Base-by-base conservation (phyloP, 768 basidiomycete species). In the Lactarius pseudohatsudake region DNA sequence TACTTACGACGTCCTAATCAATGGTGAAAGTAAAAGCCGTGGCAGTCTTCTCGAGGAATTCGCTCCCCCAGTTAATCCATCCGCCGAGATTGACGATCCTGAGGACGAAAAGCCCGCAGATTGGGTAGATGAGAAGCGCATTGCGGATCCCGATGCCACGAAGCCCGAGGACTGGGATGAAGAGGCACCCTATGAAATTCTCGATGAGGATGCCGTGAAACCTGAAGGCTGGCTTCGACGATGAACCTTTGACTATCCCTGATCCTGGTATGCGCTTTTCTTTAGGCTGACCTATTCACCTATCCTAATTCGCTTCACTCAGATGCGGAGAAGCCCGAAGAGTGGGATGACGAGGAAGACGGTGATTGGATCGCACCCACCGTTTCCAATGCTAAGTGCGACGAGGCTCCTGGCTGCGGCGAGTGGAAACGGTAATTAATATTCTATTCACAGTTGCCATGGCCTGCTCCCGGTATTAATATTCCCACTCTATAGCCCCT, bases 111-210 rank as follows among this genome's bases (percentile, higher is more conserved):
- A 99, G 79, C 97, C 97, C 53, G 83, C 76, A 9, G 86, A 90
- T 75, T 99, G 97, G 97, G 95, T 98, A 70, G 94, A 99, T 75
- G 79, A 82, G 41, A 86, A 92, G 77, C 88, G 84, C 74, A 98
- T 99, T 65, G 57, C 89, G 34, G 96, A 98, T 73, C 85, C 91
- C 4, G 85, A 87, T 0, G 95, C 95, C 45, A 85, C 75, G 72
- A 97, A 96, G 92, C 96, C 96, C 58, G 92, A 80, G 2, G 97
- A 98, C 78, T 99, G 97, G 97, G 94, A 99, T 74, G 97, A 99
- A 80, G 92, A 90, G 57, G 95, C 92, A 55, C 96, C 97, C 2
- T 91, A 92, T 72, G 91, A 96, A 76, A 91, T 99, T 72, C 79
- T 80, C 61, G 97, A 99, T 72, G 86, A 86, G 72, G 90, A 93